Evolutionary conservation across 23 red algal genomes (phyloP), one percentile per base, ranked within the genome.

Genomic region (Gracilaria gracilis): DNA sequence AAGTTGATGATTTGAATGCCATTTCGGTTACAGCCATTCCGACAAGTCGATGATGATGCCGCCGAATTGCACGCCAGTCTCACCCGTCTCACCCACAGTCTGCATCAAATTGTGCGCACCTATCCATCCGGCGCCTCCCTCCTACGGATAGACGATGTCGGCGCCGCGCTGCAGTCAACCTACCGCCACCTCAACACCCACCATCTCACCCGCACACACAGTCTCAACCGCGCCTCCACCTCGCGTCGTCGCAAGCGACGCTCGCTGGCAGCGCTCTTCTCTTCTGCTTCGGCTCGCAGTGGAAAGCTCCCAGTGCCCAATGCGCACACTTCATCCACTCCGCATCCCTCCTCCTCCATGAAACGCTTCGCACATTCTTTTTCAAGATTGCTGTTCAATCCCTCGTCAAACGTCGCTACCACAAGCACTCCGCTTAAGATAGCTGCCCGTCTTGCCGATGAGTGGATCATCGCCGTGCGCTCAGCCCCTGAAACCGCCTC

Each of bases 61-160:
- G 64, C 35, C 34, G 24, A 85, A 24, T 35, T 85, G 42, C 46
- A 85, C 81, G 61, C 57, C 37, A 54, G 25, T 50, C 61, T 85
- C 64, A 50, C 57, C 35, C 58, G 61, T 36, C 86, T 89, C 53
- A 71, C 69, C 32, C 72, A 53, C 53, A 54, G 69, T 53, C 72
- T 89, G 28, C 69, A 75, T 21, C 46, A 89, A 48, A 67, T 89
- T 42, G 13, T 31, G 24, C 71, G 61, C 35, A 55, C 33, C 70
- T 87, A 59, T 47, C 71, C 86, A 8, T 49, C 86, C 9, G 46
- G 21, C 50, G 33, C 71, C 49, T 79, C 69, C 35, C 75, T 89
- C 25, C 72, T 89, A 31, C 80, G 86, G 86, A 89, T 89, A 38
- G 86, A 89, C 72, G 86, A 89, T 48, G 86, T 89, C 32, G 33